A percentile compares a stretch with the other conserved stretches of the same genome.
Conservation (phyloP, 495 filamentous ascomycete genomes). For the Parmelia sp. region DNA sequence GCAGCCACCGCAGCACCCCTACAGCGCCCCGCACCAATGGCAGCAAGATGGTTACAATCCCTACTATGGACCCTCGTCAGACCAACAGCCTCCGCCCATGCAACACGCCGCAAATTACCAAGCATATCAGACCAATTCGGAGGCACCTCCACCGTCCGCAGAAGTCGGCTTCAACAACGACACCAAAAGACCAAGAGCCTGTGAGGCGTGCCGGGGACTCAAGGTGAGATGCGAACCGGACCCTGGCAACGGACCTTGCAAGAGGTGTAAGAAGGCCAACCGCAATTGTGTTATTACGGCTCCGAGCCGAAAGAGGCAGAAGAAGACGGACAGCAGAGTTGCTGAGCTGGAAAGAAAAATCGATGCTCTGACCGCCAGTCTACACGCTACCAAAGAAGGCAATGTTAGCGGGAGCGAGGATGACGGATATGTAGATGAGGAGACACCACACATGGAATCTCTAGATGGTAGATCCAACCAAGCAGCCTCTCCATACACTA, state of each 20-base stretch:
- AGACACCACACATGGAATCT: constrained; percentile 16
- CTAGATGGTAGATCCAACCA: constrained; percentile 7
- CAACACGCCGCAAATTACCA: constrained; percentile 21
- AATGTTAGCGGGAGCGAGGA: constrained; percentile 27
- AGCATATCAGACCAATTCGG: constrained; percentile 8
- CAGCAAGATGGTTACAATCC: constrained; percentile 16
- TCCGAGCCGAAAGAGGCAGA: constrained; percentile 80
- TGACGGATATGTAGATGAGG: constrained; percentile 30
- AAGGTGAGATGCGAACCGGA: constrained; percentile 88
- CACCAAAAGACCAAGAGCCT: constrained; percentile 77
- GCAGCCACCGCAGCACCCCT: constrained; percentile 4
- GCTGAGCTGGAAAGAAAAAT: constrained; percentile 94
- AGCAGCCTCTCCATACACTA: constrained; percentile 9
- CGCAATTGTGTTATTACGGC: constrained; percentile 74
- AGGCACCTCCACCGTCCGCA: neutral
- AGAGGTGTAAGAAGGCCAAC: constrained; percentile 77
- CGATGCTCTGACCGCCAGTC: constrained; percentile 72
- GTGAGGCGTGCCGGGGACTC: constrained; percentile 81
- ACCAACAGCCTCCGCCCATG: constrained; percentile 15
- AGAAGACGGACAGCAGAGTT: constrained; percentile 88
- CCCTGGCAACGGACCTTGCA: constrained; percentile 61
- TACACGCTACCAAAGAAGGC: constrained; percentile 52
- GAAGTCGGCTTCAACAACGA: constrained; percentile 36
- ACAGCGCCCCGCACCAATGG: constrained; percentile 14
- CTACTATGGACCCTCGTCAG: constrained; percentile 8